Conservation (phyloP, 1,284 basidiomycete genomes). For the Ganoderma sinense region DNA sequence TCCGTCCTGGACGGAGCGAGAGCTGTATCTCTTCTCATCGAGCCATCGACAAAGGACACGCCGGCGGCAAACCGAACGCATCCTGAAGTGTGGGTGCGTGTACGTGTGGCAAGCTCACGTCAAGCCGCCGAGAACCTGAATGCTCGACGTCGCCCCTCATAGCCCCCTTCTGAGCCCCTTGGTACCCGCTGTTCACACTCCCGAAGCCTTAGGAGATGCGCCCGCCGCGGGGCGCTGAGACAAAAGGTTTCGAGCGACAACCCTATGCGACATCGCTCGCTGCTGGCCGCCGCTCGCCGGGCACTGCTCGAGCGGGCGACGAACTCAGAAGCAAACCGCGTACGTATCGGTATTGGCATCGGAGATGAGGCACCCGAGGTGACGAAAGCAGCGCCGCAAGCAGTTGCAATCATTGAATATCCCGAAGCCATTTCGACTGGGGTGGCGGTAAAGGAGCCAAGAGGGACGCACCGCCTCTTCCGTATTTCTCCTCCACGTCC, state of each 20-base stretch:
- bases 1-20: neutral
- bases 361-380: neutral
- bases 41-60: neutral
- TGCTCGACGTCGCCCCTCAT: constrained; percentile 1
- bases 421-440: constrained; percentile 25
- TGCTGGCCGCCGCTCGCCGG: neutral
- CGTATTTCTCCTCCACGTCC: neutral
- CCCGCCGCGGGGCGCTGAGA: neutral
- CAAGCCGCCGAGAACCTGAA: neutral
- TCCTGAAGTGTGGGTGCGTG: neutral
- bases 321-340: neutral
- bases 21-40: neutral
- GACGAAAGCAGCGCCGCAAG: constrained; percentile 15
- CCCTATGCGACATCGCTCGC: neutral
- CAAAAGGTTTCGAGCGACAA: neutral
- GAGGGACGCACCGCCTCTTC: neutral
- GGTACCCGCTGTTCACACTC: neutral
- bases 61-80: neutral
- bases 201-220: neutral
- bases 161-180: neutral
- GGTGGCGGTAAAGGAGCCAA: constrained; percentile 20
- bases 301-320: neutral
- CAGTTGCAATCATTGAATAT: constrained; percentile 26
- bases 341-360: neutral
- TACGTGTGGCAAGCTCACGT: neutral